Base-by-base conservation (phyloP, 345 rosid species). In the Firmiana major region DNA sequence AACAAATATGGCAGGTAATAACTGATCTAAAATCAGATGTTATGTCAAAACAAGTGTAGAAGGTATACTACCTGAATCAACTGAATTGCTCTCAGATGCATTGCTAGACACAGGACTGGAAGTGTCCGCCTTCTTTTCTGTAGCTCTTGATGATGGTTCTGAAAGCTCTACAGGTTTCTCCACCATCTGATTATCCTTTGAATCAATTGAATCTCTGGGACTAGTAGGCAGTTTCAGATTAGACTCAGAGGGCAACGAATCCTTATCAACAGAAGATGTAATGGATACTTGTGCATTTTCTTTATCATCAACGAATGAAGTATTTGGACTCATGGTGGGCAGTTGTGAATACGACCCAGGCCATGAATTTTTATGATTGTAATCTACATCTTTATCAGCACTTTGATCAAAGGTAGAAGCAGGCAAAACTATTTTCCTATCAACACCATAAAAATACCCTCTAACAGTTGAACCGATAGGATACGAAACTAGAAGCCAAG, bases 401-500 rank as follows among this genome's bases (percentile, higher is more conserved):
- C 72, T 83, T 31, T 62, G 75, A 66, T 80, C 71, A 15, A 16
- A 76, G 9, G 48, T 63, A 73, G 75, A 36, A 22, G 75, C n/a
- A 11, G 80, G 85, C 17, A 83, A 73, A 19, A 75, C 87, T 31
- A 84, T 58, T 51, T 77, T 73, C 76, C 79, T 79, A 75, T 89
- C 91, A 70, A 86, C 70, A 38, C 91, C 87, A n/a, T 88, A 90
- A 78, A 93, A 90, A 53, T 90, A 86, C 9, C 86, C 87, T 57
- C 80, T 84, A 36, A 91, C 80, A 4, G 90, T 84, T 12, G 93
- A 85, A 82, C 90, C 79, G 24, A 88, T 79, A 0, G 97, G 98
- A 75, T 81, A 77, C 1, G 91, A 87, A 73, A 90, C 83, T 28
- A 89, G 80, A 82, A 94, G 82, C 86, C 82, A 80, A 22, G 97